Evolutionary conservation across 2,329 filamentous ascomycete species (phyloP).

Genomic region (Pseudocercospora pini-densiflorae): DNA sequence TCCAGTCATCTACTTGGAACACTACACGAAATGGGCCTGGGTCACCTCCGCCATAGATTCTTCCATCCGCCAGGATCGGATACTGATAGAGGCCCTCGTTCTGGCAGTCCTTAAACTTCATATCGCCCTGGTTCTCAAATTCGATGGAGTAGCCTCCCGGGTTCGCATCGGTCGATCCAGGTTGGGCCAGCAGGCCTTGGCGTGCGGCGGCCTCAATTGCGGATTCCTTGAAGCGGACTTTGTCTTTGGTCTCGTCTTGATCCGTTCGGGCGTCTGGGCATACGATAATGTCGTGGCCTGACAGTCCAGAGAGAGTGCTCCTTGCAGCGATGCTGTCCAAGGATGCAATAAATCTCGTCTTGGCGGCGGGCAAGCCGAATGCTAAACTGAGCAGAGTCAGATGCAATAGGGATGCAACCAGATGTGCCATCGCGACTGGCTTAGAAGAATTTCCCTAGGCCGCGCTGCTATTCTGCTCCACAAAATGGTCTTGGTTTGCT

Average conservation of each 20-base stretch:
- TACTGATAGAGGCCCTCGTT: not conserved
- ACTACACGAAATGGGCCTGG: not conserved
- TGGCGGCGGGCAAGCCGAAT: not conserved
- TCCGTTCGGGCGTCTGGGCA: not conserved
- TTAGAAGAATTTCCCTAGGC: no score
- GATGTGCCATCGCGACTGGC: not conserved
- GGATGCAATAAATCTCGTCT: not conserved
- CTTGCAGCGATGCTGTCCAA: not conserved
- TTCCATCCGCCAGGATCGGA: not conserved
- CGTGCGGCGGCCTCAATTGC: not conserved
- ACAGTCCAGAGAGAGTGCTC: not conserved
- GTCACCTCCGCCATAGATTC: constrained; percentile 2
- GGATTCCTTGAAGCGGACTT: not conserved
- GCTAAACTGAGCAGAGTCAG: not conserved
- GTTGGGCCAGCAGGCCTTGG: not conserved
- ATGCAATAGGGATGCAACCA: not conserved
- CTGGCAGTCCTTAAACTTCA: not conserved
- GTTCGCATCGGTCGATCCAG: not conserved
- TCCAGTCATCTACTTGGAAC: not conserved
- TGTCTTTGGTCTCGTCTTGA: not conserved
- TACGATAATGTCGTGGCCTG: not conserved
- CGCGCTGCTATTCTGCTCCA: no score
- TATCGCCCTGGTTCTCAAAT: not conserved
- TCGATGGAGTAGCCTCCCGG: not conserved
- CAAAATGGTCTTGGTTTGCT: no score